These are phyloP conservation scores for Aureobasidium melanogenum DNA, from an alignment of 2,329 filamentous ascomycete species.

Conservation along the genomic window DNA sequence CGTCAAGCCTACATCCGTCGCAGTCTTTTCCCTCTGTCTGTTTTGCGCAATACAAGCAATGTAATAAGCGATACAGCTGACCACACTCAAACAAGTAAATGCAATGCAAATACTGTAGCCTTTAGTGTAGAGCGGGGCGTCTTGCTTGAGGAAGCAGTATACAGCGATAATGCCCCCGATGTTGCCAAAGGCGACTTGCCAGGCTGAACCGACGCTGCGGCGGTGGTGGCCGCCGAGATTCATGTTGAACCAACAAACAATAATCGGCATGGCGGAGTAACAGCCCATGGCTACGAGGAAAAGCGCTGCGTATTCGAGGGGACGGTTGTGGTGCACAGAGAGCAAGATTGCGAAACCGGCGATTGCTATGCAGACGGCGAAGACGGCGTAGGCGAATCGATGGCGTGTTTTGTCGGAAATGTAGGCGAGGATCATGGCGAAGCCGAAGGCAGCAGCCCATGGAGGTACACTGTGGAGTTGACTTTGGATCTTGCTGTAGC, in stretches of 20 bases:
- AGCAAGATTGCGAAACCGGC: constrained; percentile 69
- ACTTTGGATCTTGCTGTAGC: constrained; percentile 45
- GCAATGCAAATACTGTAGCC: constrained; percentile 72
- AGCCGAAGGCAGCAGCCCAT: constrained; percentile 66
- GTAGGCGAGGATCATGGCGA: constrained; percentile 66
- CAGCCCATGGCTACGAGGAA: constrained; percentile 73
- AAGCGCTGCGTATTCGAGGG: constrained; percentile 66
- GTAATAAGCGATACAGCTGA: constrained; percentile 54
- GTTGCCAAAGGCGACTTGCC: constrained; percentile 42
- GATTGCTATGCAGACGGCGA: constrained; percentile 61
- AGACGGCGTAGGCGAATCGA: constrained; percentile 63
- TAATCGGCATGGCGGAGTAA: constrained; percentile 81
- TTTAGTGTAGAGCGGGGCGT: constrained; percentile 58
- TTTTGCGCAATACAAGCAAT: constrained; percentile 53
- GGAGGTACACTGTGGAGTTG: constrained; percentile 48
- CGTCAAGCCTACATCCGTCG: constrained; percentile 42
- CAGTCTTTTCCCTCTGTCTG: constrained; percentile 43
- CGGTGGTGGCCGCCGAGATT: constrained; percentile 44
- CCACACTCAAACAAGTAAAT: constrained; percentile 60
- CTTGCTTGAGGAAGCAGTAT: constrained; percentile 42
- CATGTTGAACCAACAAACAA: constrained; percentile 47
- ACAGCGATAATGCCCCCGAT: constrained; percentile 44
- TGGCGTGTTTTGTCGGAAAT: constrained; percentile 64
- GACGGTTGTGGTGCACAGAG: constrained; percentile 56
- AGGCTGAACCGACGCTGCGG: constrained; percentile 39